Conservation (phyloP, 2,329 filamentous ascomycete species). For the Alternaria ventricosa region DNA sequence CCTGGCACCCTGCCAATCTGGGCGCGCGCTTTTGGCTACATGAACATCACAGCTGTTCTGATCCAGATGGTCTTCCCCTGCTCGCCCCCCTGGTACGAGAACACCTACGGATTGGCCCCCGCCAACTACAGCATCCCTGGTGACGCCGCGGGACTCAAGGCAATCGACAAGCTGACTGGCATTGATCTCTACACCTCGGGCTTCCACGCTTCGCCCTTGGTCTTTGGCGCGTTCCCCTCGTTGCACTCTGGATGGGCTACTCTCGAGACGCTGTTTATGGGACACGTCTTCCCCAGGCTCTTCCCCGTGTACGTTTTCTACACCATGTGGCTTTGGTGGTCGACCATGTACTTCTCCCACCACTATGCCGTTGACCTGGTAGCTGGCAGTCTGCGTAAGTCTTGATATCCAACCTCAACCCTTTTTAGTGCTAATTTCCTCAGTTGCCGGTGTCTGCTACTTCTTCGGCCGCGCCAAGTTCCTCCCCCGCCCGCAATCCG, state of each 20-base stretch:
- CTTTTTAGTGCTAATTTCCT: slow-evolving; percentile 30
- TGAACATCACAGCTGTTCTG: slow-evolving; percentile 85
- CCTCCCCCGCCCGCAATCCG: slow-evolving; percentile 79
- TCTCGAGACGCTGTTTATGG: slow-evolving; percentile 90
- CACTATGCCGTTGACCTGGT: slow-evolving; percentile 96
- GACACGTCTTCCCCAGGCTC: slow-evolving; percentile 85
- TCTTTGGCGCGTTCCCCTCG: slow-evolving; percentile 94
- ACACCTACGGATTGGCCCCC: slow-evolving; percentile 85
- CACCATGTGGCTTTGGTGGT: slow-evolving; percentile 95
- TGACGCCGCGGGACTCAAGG: slow-evolving; percentile 85
- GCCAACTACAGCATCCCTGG: slow-evolving; percentile 92
- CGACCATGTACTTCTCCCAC: slow-evolving; percentile 97
- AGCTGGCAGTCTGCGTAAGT: slow-evolving; percentile 72
- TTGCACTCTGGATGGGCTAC: slow-evolving; percentile 90
- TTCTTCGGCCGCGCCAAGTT: slow-evolving; percentile 82
- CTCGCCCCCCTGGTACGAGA: slow-evolving; percentile 97
- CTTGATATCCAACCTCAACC: neutral
- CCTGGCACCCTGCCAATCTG: slow-evolving; percentile 86
- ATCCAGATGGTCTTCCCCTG: slow-evolving; percentile 92
- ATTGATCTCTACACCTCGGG: slow-evolving; percentile 91
- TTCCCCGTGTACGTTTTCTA: slow-evolving; percentile 82
- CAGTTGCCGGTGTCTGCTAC: slow-evolving; percentile 73
- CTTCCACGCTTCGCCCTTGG: slow-evolving; percentile 87
- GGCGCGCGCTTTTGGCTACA: slow-evolving; percentile 87
- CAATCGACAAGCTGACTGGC: slow-evolving; percentile 88